A percentile compares a stretch with the other conserved stretches of the same genome.
These are phyloP conservation scores for Nepenthes mirabilis DNA, from an alignment of 148 eudicot species.

Conservation along the genomic window DNA sequence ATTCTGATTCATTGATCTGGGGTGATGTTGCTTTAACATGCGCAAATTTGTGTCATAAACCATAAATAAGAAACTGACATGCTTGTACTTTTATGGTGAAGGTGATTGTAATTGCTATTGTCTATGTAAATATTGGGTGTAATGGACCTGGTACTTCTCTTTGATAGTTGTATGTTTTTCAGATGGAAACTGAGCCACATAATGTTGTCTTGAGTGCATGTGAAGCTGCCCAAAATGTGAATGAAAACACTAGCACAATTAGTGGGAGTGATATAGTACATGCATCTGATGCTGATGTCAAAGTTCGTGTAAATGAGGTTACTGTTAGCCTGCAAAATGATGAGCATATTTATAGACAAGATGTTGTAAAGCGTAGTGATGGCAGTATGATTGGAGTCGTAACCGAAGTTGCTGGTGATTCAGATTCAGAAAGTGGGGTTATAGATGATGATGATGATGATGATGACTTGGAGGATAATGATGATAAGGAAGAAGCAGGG, in stretches of 20 bases:
- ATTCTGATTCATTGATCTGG: too few species aligned
- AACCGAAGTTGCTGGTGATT: slow-evolving; percentile 91
- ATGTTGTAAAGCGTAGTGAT: slow-evolving; percentile 62
- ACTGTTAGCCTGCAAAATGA: slow-evolving; percentile 2
- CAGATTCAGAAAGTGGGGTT: slow-evolving; percentile 72
- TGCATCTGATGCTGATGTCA: slow-evolving; percentile 6
- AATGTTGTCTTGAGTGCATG: slow-evolving; percentile 12
- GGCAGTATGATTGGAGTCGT: slow-evolving; percentile 63
- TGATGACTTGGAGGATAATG: slow-evolving; percentile 11
- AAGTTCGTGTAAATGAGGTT: slow-evolving; percentile 8
- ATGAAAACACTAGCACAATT: slow-evolving; percentile 1
- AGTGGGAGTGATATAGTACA: background rate
- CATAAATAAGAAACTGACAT: too few species aligned
- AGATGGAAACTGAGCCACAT: slow-evolving; percentile 41
- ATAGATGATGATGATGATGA: slow-evolving; percentile 56
- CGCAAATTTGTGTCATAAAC: too few species aligned
- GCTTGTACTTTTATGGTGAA: too few species aligned
- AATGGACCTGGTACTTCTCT: background rate
- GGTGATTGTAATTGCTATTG: too few species aligned
- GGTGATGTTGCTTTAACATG: too few species aligned
- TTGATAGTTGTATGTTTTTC: slow-evolving; percentile 9
- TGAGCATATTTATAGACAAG: slow-evolving; percentile 62
- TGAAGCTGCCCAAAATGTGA: slow-evolving; percentile 7
- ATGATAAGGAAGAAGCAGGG: slow-evolving; percentile 2
- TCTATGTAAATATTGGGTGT: too few species aligned